Conservation (phyloP, 2,329 filamentous ascomycete species). For the Chlorencoelia australis region DNA sequence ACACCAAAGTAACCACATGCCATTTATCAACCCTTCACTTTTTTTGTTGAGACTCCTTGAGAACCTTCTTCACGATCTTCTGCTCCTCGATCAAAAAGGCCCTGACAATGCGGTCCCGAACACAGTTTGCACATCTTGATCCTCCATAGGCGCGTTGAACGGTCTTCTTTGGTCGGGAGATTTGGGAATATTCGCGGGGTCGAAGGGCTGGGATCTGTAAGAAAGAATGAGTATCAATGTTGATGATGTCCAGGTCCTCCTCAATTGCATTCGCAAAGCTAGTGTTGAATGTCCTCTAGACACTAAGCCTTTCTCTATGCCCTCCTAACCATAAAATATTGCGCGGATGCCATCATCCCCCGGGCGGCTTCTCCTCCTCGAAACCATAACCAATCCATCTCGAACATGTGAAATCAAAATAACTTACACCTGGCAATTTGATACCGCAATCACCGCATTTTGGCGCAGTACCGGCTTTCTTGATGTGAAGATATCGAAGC, state of each 20-base stretch:
- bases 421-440: slow-evolving; percentile 96
- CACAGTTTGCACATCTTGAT: slow-evolving; percentile 96
- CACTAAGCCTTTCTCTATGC: too few species aligned
- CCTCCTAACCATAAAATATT: too few species aligned
- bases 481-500: slow-evolving; percentile 95
- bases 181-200: slow-evolving; percentile 92
- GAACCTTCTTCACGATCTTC: slow-evolving; percentile 99
- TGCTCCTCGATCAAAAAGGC: slow-evolving; percentile 99
- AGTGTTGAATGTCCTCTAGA: too few species aligned
- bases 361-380: too few species aligned
- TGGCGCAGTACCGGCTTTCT: slow-evolving; percentile 96
- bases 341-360: too few species aligned
- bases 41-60: slow-evolving; percentile 89
- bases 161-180: slow-evolving; percentile 99
- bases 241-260: too few species aligned
- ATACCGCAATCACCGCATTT: slow-evolving; percentile 99
- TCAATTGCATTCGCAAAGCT: neutral
- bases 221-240: slow-evolving; percentile 24
- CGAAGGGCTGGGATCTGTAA: slow-evolving; percentile 84
- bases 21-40: slow-evolving; percentile 24
- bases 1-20: slow-evolving; percentile 25
- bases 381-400: too few species aligned
- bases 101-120: slow-evolving; percentile 94
- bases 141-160: slow-evolving; percentile 98
- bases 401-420: slow-evolving; percentile 1